Base-by-base conservation (phyloP, 768 basidiomycete genomes). In the Grammothele lineata region DNA sequence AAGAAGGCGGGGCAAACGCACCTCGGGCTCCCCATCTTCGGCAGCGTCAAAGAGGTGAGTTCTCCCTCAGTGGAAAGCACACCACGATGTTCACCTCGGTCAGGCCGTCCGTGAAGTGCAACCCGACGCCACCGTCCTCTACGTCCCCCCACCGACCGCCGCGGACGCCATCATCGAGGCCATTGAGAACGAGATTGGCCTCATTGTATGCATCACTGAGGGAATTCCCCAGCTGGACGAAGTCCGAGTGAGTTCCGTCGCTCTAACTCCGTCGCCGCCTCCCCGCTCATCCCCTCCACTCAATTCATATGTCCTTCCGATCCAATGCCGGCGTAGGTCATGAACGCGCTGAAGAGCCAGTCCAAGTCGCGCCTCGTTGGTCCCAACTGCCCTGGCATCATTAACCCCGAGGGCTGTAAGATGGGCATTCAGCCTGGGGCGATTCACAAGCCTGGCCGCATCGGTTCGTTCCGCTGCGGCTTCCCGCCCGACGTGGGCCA, bases 371-470 rank as follows among this genome's bases (percentile, higher is more conserved):
- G 96, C 58, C 86, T 99, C 57, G 91, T 99, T 40, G 96, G 96
- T 17, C 96, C 96, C 33, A 99, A 99, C 70, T 99, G 96, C 70
- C 96, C 96, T 2, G 96, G 96, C 63, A 85, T 99, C 60, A 97
- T 98, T 62, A 94, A 95, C 62, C 94, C 95, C 15, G 75, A 87
- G 33, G 95, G 95, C 18, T 99, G 96, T 76, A 98, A 98, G 76
- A 97, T 99, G 83, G 96, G 96, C 49, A 99, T 99, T 62, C 88
- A 91, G 61, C 96, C 96, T 11, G 96, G 93, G 22, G 92, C 96
- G 64, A 97, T 99, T 59, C 96, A 98, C 73, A 91, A 68, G 57
- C 93, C 95, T 46, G 96, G 96, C 44, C 92, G 89, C 58, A 95
- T 99, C 57, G 95, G 94, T 89, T 57, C 26, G 78, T 63, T 3